Conservation (phyloP, 1,284 basidiomycete genomes). For the Moesziomyces parantarcticus region DNA sequence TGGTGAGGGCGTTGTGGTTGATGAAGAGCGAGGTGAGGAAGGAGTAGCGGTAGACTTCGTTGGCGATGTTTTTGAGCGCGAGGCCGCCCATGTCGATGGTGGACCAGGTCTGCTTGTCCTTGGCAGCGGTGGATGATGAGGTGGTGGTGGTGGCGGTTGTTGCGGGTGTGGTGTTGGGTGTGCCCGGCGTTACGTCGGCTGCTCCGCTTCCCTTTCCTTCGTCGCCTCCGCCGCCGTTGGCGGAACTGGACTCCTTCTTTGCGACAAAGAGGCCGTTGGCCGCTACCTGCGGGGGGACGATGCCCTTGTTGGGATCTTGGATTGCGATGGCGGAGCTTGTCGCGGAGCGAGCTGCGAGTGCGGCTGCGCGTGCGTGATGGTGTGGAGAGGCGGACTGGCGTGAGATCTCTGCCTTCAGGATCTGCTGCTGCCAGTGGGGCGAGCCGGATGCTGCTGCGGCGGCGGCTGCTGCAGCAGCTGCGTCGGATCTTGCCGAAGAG, state of each 20-base stretch:
- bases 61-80: constrained; percentile 87
- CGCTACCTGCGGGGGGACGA: constrained; percentile 60
- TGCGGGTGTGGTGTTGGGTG: constrained; percentile 20
- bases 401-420: constrained; percentile 69
- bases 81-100: constrained; percentile 97
- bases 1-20: constrained; percentile 90
- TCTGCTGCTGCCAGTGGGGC: constrained; percentile 65
- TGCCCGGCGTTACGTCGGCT: constrained; percentile 11
- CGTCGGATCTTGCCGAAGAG: constrained; percentile 26
- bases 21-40: constrained; percentile 96
- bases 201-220: constrained; percentile 28
- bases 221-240: constrained; percentile 44
- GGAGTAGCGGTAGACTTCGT: constrained; percentile 84
- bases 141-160: constrained; percentile 7
- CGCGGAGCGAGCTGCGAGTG: constrained; percentile 71
- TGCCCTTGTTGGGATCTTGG: constrained; percentile 70
- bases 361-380: constrained; percentile 73
- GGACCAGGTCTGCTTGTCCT: constrained; percentile 74
- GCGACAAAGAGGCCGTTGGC: constrained; percentile 69
- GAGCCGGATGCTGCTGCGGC: constrained; percentile 41
- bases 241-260: constrained; percentile 43
- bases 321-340: constrained; percentile 70
- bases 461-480: constrained; percentile 32
- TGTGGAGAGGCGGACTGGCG: constrained; percentile 72
- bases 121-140: constrained; percentile 3